A percentile compares a stretch with the other conserved stretches of the same genome.
Conservation (phyloP, 1,139 yeast species). For the Pichia sp. region DNA sequence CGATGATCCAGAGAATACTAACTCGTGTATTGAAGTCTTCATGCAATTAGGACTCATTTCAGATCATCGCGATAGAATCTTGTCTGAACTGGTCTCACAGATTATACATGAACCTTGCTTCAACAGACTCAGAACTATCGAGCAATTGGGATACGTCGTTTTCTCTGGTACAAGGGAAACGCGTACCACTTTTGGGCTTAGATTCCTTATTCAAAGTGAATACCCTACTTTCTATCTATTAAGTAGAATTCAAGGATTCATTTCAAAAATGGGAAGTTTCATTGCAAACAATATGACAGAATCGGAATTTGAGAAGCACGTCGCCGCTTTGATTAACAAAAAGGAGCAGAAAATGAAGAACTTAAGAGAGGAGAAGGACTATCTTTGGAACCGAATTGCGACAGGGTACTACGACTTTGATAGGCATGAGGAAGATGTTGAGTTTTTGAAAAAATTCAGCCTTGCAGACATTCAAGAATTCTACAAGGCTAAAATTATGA, state of each 20-base stretch:
- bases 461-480: constrained; percentile 52
- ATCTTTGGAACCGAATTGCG: constrained; percentile 61
- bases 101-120: constrained; percentile 82
- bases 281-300: constrained; percentile 28
- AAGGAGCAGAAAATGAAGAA: constrained; percentile 70
- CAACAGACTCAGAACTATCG: constrained; percentile 83
- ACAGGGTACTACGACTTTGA: constrained; percentile 76
- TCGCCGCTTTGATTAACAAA: constrained; percentile 57
- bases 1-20: constrained; percentile 65
- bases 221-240: constrained; percentile 68
- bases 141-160: constrained; percentile 87
- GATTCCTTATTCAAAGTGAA: constrained; percentile 84
- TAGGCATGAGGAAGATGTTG: constrained; percentile 50
- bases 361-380: constrained; percentile 62
- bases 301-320: constrained; percentile 62
- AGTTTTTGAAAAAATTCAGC: constrained; percentile 43
- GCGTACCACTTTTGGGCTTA: constrained; percentile 68
- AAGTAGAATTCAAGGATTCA: constrained; percentile 65
- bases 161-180: constrained; percentile 66
- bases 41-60: constrained; percentile 55
- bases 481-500: constrained; percentile 40
- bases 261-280: constrained; percentile 26
- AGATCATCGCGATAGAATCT: constrained; percentile 32
- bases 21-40: constrained; percentile 78
- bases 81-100: constrained; percentile 62